Evolutionary conservation across 2,329 filamentous ascomycete genomes (phyloP).

Genomic region (Colletotrichum lini): DNA sequence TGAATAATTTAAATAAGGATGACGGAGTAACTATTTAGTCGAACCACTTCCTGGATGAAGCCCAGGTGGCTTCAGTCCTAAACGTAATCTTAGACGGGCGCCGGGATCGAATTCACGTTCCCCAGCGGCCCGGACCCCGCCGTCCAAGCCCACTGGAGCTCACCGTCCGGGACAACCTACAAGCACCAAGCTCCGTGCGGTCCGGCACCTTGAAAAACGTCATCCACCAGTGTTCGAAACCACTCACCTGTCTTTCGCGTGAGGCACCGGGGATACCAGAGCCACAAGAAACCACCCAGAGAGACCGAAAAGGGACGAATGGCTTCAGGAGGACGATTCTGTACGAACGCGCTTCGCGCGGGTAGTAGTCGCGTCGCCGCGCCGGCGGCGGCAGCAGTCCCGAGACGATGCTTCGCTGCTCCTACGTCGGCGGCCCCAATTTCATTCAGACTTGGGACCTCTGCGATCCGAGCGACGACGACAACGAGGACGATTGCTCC

Average conservation of each 20-base stretch:
- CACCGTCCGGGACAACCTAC: neutral
- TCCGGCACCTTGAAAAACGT: neutral
- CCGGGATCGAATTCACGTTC: neutral
- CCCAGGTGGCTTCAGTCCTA: neutral
- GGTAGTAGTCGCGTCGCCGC: conserved; percentile 1
- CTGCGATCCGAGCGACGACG: neutral
- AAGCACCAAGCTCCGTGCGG: neutral
- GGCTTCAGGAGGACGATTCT: conserved; percentile 8
- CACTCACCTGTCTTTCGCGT: neutral
- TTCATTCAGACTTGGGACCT: neutral
- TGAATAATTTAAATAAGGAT: neutral
- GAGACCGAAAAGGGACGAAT: neutral
- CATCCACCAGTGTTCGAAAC: neutral
- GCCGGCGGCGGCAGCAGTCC: conserved; percentile 5
- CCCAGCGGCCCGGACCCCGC: neutral
- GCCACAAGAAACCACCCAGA: neutral
- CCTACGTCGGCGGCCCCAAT: neutral
- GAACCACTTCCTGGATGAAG: neutral
- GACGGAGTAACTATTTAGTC: neutral
- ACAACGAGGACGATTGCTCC: neutral
- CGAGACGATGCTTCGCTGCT: conserved; percentile 26
- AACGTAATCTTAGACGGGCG: neutral
- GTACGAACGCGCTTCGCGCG: conserved; percentile 18
- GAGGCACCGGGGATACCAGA: neutral
- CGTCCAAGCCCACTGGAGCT: conserved; percentile 5